These are phyloP conservation scores for apple (Malus domestica) DNA, from an alignment of 306 rosid genomes.

Conservation along the genomic window DNA sequence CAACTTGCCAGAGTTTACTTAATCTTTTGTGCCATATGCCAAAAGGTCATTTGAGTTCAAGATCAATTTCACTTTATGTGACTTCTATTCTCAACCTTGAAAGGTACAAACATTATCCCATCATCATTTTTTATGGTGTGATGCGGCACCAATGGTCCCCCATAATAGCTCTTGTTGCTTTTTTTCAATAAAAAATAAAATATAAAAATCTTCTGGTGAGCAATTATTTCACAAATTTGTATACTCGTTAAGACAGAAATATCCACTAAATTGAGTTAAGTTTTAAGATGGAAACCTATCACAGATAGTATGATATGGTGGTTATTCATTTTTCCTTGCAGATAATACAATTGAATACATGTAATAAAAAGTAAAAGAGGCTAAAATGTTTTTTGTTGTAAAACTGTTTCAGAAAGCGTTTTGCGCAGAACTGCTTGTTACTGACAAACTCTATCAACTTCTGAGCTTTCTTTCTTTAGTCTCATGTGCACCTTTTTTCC, in stretches of 20 bases:
- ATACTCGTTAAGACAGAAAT: background rate
- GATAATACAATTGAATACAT: background rate
- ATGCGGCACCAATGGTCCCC: constrained; percentile 3
- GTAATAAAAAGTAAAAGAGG: background rate
- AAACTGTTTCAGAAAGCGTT: background rate
- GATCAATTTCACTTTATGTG: constrained; percentile 40
- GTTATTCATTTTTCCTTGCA: background rate
- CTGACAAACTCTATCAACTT: background rate
- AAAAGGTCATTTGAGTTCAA: constrained; percentile 36
- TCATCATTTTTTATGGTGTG: constrained; percentile 15
- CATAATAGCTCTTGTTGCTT: background rate
- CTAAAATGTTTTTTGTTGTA: background rate
- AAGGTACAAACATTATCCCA: constrained; percentile 39
- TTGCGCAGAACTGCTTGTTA: background rate
- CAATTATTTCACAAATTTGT: background rate
- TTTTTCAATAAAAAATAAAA: background rate
- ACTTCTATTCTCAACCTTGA: constrained; percentile 74
- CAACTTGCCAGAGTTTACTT: constrained; percentile 60
- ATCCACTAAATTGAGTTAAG: background rate
- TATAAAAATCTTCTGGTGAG: background rate
- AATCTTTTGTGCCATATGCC: constrained; percentile 54
- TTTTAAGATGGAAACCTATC: background rate
- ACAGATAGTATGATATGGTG: background rate
- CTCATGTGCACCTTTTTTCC: background rate
- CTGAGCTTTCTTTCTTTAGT: background rate